Base-by-base conservation (phyloP, 257 asterid species). In the Cynanchum wilfordii region DNA sequence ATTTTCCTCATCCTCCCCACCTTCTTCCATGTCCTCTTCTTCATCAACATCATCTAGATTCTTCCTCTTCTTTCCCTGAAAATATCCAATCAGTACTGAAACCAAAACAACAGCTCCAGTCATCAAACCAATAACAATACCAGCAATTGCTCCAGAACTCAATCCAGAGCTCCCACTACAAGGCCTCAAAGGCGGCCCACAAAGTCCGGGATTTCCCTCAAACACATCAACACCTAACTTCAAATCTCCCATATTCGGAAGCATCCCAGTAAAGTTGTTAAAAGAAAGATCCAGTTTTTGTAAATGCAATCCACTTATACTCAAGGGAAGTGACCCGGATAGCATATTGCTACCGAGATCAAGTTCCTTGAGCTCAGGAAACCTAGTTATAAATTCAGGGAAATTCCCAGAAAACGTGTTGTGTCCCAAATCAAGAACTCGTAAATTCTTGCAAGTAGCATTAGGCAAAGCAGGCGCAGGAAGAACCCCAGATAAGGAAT, bases 81-180 rank as follows among this genome's bases (percentile, higher is more conserved):
- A 87, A 73, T 91, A 91, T 4, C 99, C 99, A 63, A 94, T 91
- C 85, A 94, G 62, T 68, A 94, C 59, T 7, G 99, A 94, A 51
- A 84, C 97, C 56, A 89, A 78, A 20, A 94, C 97, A 38, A 94
- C 99, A 8, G 85, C 73, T 56, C 95, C 99, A 19, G 96, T 79
- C 93, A 91, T 88, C 78, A 91, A 73, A 49, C 99, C 96, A 38
- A 94, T 94, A 25, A 94, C 96, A 36, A 94, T 88, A 7, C 99
- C 99, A 40, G 97, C 97, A 73, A 91, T 84, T 16, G 97, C 95
- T 10, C 97, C 97, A 11, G 99, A 79, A 42, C 95, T 91, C 86
- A 94, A 72, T 9, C 97, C 89, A 19, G 97, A 85, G 74, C 78
- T 73, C 10, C 85, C 83, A 57, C 77, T 71, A 36, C 99, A 94